These are phyloP conservation scores for Amborella trichopoda DNA, from an alignment of 164 flowering plant genomes.

Conservation along the genomic window DNA sequence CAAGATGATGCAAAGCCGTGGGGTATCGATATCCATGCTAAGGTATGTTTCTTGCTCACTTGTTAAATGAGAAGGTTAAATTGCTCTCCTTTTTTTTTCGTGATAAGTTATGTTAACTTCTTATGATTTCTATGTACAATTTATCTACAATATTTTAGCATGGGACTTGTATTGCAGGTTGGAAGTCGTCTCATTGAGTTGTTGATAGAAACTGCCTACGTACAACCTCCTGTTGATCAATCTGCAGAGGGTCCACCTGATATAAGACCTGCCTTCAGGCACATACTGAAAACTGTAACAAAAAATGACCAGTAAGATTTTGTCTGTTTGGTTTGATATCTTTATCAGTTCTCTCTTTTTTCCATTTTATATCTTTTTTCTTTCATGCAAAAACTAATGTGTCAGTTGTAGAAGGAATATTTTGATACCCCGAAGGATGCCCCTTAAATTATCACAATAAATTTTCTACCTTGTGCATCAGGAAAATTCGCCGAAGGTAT, in stretches of 20 bases:
- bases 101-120: background rate
- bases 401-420: no score
- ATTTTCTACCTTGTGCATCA: slow-evolving; percentile 16
- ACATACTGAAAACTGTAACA: slow-evolving; percentile 31
- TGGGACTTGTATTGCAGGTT: slow-evolving; percentile 32
- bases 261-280: slow-evolving; percentile 84
- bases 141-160: background rate
- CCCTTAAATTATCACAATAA: background rate
- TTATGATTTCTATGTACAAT: background rate
- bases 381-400: no score
- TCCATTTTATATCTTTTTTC: background rate
- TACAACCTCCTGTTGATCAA: slow-evolving; percentile 76
- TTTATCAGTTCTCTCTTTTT: background rate
- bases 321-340: background rate
- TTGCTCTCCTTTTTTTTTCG: no score
- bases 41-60: slow-evolving; percentile 33
- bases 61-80: background rate
- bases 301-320: slow-evolving; percentile 32
- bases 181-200: slow-evolving; percentile 84
- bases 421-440: no score
- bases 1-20: slow-evolving; percentile 56
- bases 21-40: slow-evolving; percentile 53
- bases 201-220: slow-evolving; percentile 65
- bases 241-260: slow-evolving; percentile 63
- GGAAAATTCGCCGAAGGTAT: slow-evolving; percentile 39